phyloP scores from a whole-genome alignment of 176 grass and related monocot species.

The Alopecurus myosuroides region DNA sequence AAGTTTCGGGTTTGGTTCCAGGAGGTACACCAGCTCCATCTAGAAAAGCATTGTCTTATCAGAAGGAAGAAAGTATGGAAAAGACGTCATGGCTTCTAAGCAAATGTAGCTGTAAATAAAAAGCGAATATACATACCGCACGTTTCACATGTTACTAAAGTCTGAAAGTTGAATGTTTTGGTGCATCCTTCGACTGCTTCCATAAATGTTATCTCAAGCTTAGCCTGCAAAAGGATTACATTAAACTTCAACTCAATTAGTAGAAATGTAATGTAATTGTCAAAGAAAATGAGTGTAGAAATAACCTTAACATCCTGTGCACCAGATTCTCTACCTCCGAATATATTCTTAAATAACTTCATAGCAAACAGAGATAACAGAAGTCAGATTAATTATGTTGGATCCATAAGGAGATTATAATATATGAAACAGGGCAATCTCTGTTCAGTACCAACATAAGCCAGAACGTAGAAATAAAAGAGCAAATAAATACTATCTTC shows the following conservation, averaged over 20 bases:
- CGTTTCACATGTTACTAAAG: conserved; percentile 61
- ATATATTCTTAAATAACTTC: conserved; percentile 91
- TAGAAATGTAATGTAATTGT: not conserved
- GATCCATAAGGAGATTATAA: conserved; percentile 14
- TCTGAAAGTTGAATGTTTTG: conserved; percentile 67
- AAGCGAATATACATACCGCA: conserved; percentile 62
- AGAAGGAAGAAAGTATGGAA: conserved; percentile 7
- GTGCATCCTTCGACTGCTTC: conserved; percentile 93
- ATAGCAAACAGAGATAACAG: conserved; percentile 31
- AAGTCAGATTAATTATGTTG: not conserved
- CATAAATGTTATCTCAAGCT: conserved; percentile 93
- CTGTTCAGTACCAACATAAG: not conserved
- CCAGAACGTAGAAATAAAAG: not conserved
- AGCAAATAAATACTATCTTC: not conserved
- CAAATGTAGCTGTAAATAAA: not conserved
- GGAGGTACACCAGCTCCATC: conserved; percentile 84
- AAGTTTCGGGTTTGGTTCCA: conserved; percentile 95
- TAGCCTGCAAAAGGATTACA: conserved; percentile 43
- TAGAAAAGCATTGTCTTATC: conserved; percentile 8
- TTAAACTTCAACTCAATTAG: conserved; percentile 14
- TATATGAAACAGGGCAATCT: not conserved
- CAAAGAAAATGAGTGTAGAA: conserved; percentile 21
- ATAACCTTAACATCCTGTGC: conserved; percentile 82
- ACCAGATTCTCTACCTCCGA: conserved; percentile 69
- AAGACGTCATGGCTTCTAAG: not conserved